Evolutionary conservation across 2,329 filamentous ascomycete genomes (phyloP).

Genomic region (Stachybotrys elegans): DNA sequence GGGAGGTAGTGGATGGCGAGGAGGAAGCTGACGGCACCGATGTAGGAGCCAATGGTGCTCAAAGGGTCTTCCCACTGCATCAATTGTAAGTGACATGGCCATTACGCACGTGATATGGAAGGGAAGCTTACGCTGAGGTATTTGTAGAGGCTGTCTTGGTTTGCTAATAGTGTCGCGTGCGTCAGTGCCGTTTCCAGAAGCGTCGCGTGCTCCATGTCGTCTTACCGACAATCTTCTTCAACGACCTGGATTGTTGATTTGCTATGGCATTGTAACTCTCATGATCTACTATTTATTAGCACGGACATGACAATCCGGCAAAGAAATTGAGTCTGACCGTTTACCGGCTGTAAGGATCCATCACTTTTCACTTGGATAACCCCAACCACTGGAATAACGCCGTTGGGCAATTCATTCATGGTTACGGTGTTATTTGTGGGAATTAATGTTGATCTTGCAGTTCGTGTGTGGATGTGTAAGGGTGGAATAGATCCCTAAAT

Average conservation of each 20-base stretch:
- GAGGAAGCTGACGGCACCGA: slow-evolving; percentile 11
- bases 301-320: background rate
- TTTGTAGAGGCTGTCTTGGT: slow-evolving; percentile 17
- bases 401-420: slow-evolving; percentile 8
- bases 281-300: background rate
- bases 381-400: slow-evolving; percentile 7
- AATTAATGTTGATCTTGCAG: background rate
- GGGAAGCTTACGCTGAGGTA: slow-evolving; percentile 14
- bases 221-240: slow-evolving; percentile 15
- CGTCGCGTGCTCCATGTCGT: background rate
- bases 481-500: background rate
- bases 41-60: slow-evolving; percentile 14
- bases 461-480: background rate
- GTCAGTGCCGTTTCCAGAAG: background rate
- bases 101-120: background rate
- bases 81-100: background rate
- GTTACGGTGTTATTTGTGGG: background rate
- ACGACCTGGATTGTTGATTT: slow-evolving; percentile 7
- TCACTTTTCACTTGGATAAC: slow-evolving; percentile 8
- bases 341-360: background rate
- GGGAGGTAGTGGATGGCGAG: slow-evolving; percentile 11
- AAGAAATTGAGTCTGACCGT: slow-evolving; percentile 2
- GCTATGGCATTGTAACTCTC: background rate
- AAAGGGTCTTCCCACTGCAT: slow-evolving; percentile 16
- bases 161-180: slow-evolving; percentile 4